These are phyloP conservation scores for Schizonepeta tenuifolia DNA, from an alignment of 257 asterid species.

Conservation along the genomic window DNA sequence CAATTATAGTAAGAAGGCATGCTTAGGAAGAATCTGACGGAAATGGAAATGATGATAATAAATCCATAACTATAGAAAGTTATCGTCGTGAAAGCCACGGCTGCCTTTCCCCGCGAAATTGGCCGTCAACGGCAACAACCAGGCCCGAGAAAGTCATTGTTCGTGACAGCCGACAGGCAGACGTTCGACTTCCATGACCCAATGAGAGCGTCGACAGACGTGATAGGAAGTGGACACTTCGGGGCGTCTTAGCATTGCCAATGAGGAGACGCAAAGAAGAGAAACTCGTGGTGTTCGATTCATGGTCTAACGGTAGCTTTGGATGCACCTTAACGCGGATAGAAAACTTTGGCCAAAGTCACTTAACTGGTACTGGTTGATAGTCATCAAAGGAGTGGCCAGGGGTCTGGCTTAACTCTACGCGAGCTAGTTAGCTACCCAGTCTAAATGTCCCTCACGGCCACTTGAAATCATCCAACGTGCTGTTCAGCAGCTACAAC, in stretches of 20 bases:
- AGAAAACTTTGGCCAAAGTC: slow-evolving; percentile 11
- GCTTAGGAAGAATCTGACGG: too few species aligned
- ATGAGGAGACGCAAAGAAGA: slow-evolving; percentile 85
- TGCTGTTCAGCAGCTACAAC: slow-evolving; percentile 54
- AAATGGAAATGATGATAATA: too few species aligned
- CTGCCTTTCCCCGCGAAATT: too few species aligned
- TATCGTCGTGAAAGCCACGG: too few species aligned
- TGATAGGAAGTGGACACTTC: slow-evolving; percentile 78
- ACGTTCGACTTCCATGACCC: slow-evolving; percentile 76
- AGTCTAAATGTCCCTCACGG: slow-evolving; percentile 65
- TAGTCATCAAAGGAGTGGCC: slow-evolving; percentile 75
- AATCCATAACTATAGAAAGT: too few species aligned
- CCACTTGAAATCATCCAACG: slow-evolving; percentile 84
- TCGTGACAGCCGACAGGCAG: slow-evolving; percentile 64
- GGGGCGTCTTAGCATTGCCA: slow-evolving; percentile 78
- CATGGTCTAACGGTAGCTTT: slow-evolving; percentile 65
- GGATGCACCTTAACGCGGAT: slow-evolving; percentile 69
- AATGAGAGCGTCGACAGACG: slow-evolving; percentile 88
- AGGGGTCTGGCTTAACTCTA: slow-evolving; percentile 71
- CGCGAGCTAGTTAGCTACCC: slow-evolving; percentile 67
- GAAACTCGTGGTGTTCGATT: slow-evolving; percentile 76
- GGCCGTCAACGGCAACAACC: slow-evolving; percentile 3
- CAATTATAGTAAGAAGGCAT: too few species aligned
- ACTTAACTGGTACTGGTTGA: slow-evolving; percentile 70
- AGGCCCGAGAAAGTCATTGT: slow-evolving; percentile 55